These are phyloP conservation scores for Amaranthus tricolor DNA, from an alignment of 179 eudicot genomes.

Conservation along the genomic window DNA sequence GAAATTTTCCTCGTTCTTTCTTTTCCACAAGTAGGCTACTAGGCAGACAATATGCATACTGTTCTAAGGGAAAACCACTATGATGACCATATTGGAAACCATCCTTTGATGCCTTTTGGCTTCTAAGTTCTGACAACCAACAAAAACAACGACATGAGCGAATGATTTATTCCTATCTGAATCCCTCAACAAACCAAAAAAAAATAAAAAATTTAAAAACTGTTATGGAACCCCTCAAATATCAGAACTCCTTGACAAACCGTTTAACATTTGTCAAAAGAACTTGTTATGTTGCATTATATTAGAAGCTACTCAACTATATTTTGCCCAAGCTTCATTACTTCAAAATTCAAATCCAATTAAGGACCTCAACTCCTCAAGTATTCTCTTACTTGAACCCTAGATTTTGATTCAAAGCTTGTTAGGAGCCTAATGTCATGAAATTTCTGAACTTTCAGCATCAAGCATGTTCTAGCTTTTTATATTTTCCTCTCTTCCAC, in stretches of 20 bases:
- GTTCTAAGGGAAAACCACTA: too few relatives aligned
- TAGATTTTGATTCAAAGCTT: background rate
- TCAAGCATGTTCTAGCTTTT: background rate
- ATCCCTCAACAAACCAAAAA: background rate
- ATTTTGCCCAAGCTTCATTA: too few relatives aligned
- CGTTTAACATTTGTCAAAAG: too few relatives aligned
- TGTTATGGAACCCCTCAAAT: background rate
- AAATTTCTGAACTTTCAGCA: background rate
- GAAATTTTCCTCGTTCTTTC: background rate
- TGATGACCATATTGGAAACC: background rate
- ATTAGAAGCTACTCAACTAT: too few relatives aligned
- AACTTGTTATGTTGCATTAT: too few relatives aligned
- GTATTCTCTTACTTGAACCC: background rate
- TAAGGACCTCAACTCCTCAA: background rate
- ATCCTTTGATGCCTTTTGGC: too few relatives aligned
- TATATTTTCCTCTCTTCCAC: background rate
- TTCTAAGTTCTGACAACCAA: background rate
- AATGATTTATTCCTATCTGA: too few relatives aligned
- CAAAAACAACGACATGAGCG: background rate
- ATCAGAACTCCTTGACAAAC: too few relatives aligned
- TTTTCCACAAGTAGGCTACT: background rate
- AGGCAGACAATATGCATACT: too few relatives aligned
- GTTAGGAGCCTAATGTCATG: background rate
- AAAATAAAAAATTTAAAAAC: too few relatives aligned
- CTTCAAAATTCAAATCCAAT: background rate